Base-by-base conservation (phyloP, 2,329 filamentous ascomycete species). In the Davidsoniella neocaledoniae region DNA sequence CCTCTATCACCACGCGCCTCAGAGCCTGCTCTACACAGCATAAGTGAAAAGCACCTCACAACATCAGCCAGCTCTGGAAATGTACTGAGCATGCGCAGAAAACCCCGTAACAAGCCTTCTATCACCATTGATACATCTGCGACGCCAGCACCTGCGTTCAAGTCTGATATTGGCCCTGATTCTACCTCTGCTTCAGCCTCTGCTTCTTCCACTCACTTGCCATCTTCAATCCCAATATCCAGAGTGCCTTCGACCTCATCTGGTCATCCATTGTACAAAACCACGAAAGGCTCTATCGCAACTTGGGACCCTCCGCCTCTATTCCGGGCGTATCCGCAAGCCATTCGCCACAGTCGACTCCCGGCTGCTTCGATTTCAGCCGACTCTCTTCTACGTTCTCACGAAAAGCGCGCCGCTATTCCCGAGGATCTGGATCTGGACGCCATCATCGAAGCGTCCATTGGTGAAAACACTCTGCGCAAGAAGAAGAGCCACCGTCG, bases 281-380 rank as follows among this genome's bases (percentile, higher is more conserved):
- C 46, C n/a, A 39, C 36, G 17, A 53, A 49, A 38, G 23, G 41
- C 14, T 37, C 62, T 3, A 55, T 69, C 21, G 62, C 65, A 3
- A 63, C 64, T 10, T 85, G 79, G 79, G 73, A 76, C 50, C 74
- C 80, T 14, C 84, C 86, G 5, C 84, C 86, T 2, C 67, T 95
- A 10, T 93, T 88, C 62, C 83, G 94, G 61, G 86, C 85, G 10
- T 94, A 87, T 60, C 82, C 85, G 0, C 87, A 94, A 63, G 79
- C 86, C 2, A 73, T 86, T 56, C 87, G 83, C 58, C 77, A 91
- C 61, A 79, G 77, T 9, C 77, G 74, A 14, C 68, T 94, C 2
- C 74, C 79, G 23, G 74, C 82, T 14, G 81, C 81, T 37, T 75
- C 73, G 2, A 64, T 82, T 9, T 76, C 82, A 1, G 74, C 81